Percentiles rank a stretch among this genome's conserved stretches.
phyloP scores from a whole-genome alignment of 257 asterid species.

The Solanum okadae region DNA sequence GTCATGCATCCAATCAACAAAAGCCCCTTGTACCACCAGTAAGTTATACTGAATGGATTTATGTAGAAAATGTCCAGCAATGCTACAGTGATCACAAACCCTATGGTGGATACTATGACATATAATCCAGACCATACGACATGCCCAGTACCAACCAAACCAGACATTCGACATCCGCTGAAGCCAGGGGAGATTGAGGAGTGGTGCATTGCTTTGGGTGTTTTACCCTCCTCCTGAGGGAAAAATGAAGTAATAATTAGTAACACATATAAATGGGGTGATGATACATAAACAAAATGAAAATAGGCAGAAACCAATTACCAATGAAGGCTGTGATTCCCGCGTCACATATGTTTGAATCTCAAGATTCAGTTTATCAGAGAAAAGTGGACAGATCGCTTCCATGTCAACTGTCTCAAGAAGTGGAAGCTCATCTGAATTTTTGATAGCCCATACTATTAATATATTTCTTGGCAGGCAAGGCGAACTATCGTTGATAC shows the following conservation, averaged over 20 bases:
- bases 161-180: slow-evolving; percentile 46
- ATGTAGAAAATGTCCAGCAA: slow-evolving; percentile 41
- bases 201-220: slow-evolving; percentile 18
- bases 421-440: slow-evolving; percentile 71
- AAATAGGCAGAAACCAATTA: not conserved
- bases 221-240: slow-evolving; percentile 70
- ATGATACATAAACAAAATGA: not conserved
- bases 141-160: slow-evolving; percentile 76
- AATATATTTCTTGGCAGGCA: slow-evolving; percentile 56
- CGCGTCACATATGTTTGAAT: slow-evolving; percentile 76
- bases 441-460: slow-evolving; percentile 74
- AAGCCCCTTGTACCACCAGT: slow-evolving; percentile 73
- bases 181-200: slow-evolving; percentile 21
- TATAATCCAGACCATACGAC: slow-evolving; percentile 75
- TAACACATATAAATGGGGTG: not conserved
- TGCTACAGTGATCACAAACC: slow-evolving; percentile 37
- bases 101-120: slow-evolving; percentile 41
- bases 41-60: slow-evolving; percentile 34
- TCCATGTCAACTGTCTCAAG: slow-evolving; percentile 57
- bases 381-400: slow-evolving; percentile 43
- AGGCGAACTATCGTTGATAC: slow-evolving; percentile 38
- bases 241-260: not conserved
- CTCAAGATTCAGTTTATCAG: slow-evolving; percentile 48
- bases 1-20: slow-evolving; percentile 49
- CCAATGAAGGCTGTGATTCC: slow-evolving; percentile 70